These are phyloP conservation scores for Melampsora larici-populina DNA, from an alignment of 1,284 basidiomycete genomes.

Conservation along the genomic window DNA sequence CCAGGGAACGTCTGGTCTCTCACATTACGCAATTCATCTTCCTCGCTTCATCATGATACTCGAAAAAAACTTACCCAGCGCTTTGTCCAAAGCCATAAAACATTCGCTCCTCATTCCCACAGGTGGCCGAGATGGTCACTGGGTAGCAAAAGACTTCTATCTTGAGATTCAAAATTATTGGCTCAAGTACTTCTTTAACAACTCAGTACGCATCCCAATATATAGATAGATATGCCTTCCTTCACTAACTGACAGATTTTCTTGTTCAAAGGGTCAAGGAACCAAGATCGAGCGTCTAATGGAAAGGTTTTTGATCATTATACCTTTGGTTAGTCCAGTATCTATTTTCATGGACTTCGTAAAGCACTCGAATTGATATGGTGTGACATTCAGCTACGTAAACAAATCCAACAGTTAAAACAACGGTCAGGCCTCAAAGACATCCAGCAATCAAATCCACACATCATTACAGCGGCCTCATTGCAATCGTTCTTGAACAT, in stretches of 20 bases:
- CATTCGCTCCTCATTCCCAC: background rate
- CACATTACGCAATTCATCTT: constrained; percentile 10
- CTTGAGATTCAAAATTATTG: constrained; percentile 15
- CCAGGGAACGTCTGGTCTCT: no score
- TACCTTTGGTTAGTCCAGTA: background rate
- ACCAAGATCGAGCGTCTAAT: background rate
- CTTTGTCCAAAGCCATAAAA: background rate
- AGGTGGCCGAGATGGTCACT: constrained; percentile 9
- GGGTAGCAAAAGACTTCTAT: constrained; percentile 11
- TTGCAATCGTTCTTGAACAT: no score
- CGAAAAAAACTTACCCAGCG: background rate
- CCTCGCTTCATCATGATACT: background rate
- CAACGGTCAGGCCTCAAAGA: no score
- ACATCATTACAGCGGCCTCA: no score
- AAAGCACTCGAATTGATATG: no score
- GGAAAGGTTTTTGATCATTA: background rate
- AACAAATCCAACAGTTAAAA: no score
- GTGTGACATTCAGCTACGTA: no score
- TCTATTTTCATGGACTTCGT: no score
- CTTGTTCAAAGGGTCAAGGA: background rate
- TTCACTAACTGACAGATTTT: background rate
- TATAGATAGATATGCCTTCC: background rate
- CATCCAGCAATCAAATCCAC: no score
- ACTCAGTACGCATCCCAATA: background rate
- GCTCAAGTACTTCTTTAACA: constrained; percentile 4